Evolutionary conservation across 257 asterid genomes (phyloP), one percentile per base, ranked within the genome.

Genomic region (Nicotiana benthamiana): DNA sequence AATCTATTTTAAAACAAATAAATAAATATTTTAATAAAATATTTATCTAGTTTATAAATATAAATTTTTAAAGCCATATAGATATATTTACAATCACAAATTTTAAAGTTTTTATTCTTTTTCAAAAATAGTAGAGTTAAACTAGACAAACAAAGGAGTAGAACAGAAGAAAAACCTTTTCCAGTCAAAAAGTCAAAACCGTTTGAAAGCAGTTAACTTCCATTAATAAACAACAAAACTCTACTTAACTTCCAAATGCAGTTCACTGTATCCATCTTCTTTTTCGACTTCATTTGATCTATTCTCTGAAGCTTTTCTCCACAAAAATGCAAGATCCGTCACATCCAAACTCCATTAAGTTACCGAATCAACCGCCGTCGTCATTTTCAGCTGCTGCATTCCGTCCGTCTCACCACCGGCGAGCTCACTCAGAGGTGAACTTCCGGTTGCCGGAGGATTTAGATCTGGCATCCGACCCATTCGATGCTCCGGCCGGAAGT

Each of bases 351-450:
- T 75, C 87, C 75, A 74, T 80, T 68, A 56, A 61, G 34, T 52
- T 36, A 24, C 78, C 74, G 36, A 90, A 82, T 83, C 90, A 83
- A 2, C 64, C 75, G 10, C 34, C 86, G 82, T 85, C 93, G 34
- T 90, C 94, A 32, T 83, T 84, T 75, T 63, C 88, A 32, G 72
- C 84, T 15, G 72, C 84, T 11, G 84, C 92, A 82, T 89, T 91
- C 89, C 92, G 97, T 80, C 86, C 91, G 4, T 54, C 94, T 20
- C 90, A 89, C 82, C 99, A 95, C 91, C 96, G 98, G 48, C 82
- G 99, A 81, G 97, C 99, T 79, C 99, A 92, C 65, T 95, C 99
- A 0, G 99, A 95, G 84, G 92, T 94, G 56, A 94, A 90, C 86
- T 93, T 87, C 89, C 89, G 96, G 36, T 86, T 95, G 17, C 97